A percentile compares a stretch with the other conserved stretches of the same genome.
phyloP scores from a whole-genome alignment of 768 basidiomycete genomes.

The Hirschioporus abietinus region DNA sequence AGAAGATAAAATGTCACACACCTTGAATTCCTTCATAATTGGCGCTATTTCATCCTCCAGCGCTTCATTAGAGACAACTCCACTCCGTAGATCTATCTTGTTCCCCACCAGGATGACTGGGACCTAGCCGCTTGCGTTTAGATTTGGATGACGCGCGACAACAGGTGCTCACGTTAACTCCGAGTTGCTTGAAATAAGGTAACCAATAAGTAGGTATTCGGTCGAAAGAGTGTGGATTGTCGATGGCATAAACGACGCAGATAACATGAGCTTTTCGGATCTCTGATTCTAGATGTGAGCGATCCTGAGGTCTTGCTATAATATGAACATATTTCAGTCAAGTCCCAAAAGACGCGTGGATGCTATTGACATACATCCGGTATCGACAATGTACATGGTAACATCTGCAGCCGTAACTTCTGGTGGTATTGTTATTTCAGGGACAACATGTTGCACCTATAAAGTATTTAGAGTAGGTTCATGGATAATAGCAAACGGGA shows the following conservation, averaged over 20 bases:
- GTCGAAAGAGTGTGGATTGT: slow-evolving; percentile 94
- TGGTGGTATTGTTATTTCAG: slow-evolving; percentile 96
- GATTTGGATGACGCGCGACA: slow-evolving; percentile 4
- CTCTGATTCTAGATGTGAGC: slow-evolving; percentile 86
- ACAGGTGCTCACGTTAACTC: slow-evolving; percentile 76
- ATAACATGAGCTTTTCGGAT: slow-evolving; percentile 98
- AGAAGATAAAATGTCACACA: slow-evolving; percentile 23
- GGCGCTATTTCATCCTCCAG: slow-evolving; percentile 93
- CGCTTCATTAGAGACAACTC: slow-evolving; percentile 89
- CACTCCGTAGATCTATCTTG: slow-evolving; percentile 94
- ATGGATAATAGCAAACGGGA: slow-evolving; percentile 10
- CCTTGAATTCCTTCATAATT: slow-evolving; percentile 99
- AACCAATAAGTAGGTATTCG: slow-evolving; percentile 98
- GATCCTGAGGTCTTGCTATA: slow-evolving; percentile 80
- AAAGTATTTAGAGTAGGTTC: neutral
- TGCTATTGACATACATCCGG: slow-evolving; percentile 65
- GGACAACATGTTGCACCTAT: slow-evolving; percentile 91
- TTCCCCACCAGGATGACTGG: slow-evolving; percentile 97
- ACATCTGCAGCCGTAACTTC: slow-evolving; percentile 97
- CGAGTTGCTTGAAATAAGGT: slow-evolving; percentile 88
- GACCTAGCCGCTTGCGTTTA: slow-evolving; percentile 43
- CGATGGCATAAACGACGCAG: slow-evolving; percentile 94
- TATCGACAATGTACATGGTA: slow-evolving; percentile 96
- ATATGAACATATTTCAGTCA: slow-evolving; percentile 11
- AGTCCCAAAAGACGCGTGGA: slow-evolving; percentile 2